phyloP scores from a whole-genome alignment of 179 eudicot species.

The Nepenthes alata region DNA sequence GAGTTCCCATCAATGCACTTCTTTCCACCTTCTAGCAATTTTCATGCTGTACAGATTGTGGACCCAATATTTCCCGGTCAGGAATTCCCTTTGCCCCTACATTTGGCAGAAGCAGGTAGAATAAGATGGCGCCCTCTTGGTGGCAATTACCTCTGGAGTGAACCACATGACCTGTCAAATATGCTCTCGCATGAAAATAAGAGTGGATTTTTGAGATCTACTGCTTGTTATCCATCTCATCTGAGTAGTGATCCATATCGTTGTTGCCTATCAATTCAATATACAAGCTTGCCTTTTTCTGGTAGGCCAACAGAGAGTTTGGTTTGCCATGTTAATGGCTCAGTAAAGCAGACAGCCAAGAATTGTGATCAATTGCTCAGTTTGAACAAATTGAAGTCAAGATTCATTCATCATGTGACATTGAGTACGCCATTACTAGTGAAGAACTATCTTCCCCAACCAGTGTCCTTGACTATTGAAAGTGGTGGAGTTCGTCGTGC shows the following conservation, averaged over 20 bases:
- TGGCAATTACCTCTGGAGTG: constrained; percentile 81
- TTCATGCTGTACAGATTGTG: constrained; percentile 40
- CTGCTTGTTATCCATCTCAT: constrained; percentile 92
- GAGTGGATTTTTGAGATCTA: constrained; percentile 65
- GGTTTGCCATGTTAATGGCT: constrained; percentile 15
- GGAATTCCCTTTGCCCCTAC: constrained; percentile 87
- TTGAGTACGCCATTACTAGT: constrained; percentile 63
- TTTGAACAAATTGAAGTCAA: constrained; percentile 31
- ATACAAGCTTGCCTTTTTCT: constrained; percentile 46
- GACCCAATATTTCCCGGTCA: constrained; percentile 86
- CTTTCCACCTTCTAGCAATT: neutral
- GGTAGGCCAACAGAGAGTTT: constrained; percentile 25
- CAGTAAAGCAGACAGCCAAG: constrained; percentile 22
- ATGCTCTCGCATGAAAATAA: constrained; percentile 56
- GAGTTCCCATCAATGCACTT: neutral
- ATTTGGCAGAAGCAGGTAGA: constrained; percentile 91
- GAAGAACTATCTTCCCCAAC: constrained; percentile 63
- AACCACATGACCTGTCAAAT: constrained; percentile 71
- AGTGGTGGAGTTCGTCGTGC: constrained; percentile 59
- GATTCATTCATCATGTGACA: constrained; percentile 58
- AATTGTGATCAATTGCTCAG: constrained; percentile 17
- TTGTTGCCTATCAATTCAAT: constrained; percentile 75
- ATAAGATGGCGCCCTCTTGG: constrained; percentile 95
- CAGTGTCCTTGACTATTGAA: constrained; percentile 60
- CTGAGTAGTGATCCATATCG: constrained; percentile 89